Evolutionary conservation across 352 stramenopile species (phyloP), one percentile per base, ranked within the genome.

Genomic region (Phytophthora citricola): DNA sequence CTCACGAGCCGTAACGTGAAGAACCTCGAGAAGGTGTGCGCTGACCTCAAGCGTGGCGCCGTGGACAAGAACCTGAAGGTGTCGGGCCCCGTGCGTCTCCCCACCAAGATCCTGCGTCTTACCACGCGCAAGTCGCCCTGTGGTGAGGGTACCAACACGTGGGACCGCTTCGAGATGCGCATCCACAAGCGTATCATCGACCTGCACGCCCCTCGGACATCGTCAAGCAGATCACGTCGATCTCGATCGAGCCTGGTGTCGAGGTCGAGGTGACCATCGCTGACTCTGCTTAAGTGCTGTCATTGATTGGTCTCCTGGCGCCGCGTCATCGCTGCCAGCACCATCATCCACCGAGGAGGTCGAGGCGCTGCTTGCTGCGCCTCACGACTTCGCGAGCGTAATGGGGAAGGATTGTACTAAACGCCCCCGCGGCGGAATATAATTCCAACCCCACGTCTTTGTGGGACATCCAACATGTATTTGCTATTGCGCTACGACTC

Each of bases 121-220:
- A 99, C 97, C 62, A 99, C 97, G 65, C 97, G 98, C 75, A 99
- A 99, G 94, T 98, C 97, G 74, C 98, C 98, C 63, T 98, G 87
- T 89, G 89, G 88, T 93, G 89, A 96, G 69, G 98, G 98, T 97
- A 99, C 98, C 91, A 99, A 99, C 91, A 99, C 97, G 44, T 99
- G 96, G 94, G 98, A 99, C 86, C 89, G 96, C 66, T 99, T 99
- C 83, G 97, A 99, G 84, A 99, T 99, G 97, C 93, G 97, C 79
- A 97, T 98, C 75, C 93, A 98, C 91, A 99, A 99, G 95, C 95
- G 98, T 74, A 98, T 99, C 79, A 98, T 99, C 79, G 98, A 99
- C 81, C 85, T 99, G 62, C 92, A 99, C 81, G 95, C 97, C 59
- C 98, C 47, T 98, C 96, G 76, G 97, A 99, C 87, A 98, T 99